Percentiles rank a stretch among this genome's conserved stretches.
These are phyloP conservation scores for Ceratobasidium sp. DNA, from an alignment of 1,284 basidiomycete species.

Conservation along the genomic window DNA sequence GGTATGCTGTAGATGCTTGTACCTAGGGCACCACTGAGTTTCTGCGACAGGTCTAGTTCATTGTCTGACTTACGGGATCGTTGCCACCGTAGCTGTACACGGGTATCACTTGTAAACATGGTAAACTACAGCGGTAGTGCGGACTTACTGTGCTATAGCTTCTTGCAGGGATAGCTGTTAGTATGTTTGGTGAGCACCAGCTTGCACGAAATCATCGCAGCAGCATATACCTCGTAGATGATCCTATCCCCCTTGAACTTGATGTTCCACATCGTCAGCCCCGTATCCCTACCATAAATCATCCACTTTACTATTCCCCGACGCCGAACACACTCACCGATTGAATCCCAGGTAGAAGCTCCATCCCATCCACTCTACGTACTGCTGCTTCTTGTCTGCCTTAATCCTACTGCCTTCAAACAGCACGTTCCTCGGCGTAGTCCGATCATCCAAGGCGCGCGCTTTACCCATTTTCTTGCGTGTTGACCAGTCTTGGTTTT, in stretches of 20 bases:
- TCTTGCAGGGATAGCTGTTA: slow-evolving; percentile 54
- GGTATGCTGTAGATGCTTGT: slow-evolving; percentile 68
- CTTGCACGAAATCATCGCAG: background rate
- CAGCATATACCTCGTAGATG: slow-evolving; percentile 67
- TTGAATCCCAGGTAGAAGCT: slow-evolving; percentile 67
- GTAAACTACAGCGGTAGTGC: no score
- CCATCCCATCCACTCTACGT: slow-evolving; percentile 72
- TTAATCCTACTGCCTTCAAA: slow-evolving; percentile 66
- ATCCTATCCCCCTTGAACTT: slow-evolving; percentile 66
- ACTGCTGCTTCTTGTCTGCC: slow-evolving; percentile 61
- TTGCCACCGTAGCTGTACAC: slow-evolving; percentile 57
- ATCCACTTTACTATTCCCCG: background rate
- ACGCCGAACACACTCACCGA: slow-evolving; percentile 51
- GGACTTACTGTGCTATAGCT: slow-evolving; percentile 43
- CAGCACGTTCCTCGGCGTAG: slow-evolving; percentile 65
- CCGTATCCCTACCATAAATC: slow-evolving; percentile 40
- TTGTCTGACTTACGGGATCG: slow-evolving; percentile 59
- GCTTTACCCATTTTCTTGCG: slow-evolving; percentile 52
- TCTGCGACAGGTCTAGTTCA: no score
- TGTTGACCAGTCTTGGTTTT: slow-evolving; percentile 56
- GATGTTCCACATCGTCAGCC: slow-evolving; percentile 70
- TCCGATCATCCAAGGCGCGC: slow-evolving; percentile 66
- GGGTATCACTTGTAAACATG: no score
- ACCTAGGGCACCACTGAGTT: slow-evolving; percentile 45
- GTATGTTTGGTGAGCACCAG: background rate